These are phyloP conservation scores for Zygoascus tannicola DNA, from an alignment of 805 yeast species.

Conservation along the genomic window DNA sequence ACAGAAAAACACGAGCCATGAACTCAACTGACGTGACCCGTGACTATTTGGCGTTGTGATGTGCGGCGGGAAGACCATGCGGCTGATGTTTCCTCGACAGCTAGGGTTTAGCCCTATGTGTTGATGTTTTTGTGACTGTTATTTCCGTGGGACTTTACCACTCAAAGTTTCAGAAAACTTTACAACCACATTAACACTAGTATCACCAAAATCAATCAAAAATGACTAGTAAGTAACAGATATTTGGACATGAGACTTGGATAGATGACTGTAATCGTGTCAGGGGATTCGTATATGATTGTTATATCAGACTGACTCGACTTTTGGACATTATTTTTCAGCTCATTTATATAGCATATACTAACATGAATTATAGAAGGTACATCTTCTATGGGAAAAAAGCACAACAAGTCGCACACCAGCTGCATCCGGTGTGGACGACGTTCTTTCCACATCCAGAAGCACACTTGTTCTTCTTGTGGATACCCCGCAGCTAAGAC, in stretches of 20 bases:
- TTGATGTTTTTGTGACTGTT: background rate
- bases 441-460: constrained; percentile 98
- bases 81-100: too few species aligned
- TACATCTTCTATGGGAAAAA: constrained; percentile 99
- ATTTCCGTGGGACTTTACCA: background rate
- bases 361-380: constrained; percentile 44
- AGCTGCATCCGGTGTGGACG: constrained; percentile 94
- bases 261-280: too few species aligned
- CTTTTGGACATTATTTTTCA: too few species aligned
- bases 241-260: too few species aligned
- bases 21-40: too few species aligned
- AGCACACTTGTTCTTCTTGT: constrained; percentile 97
- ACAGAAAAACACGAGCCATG: too few species aligned
- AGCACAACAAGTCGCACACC: constrained; percentile 99
- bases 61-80: too few species aligned
- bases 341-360: too few species aligned
- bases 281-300: too few species aligned
- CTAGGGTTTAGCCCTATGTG: constrained; percentile 1
- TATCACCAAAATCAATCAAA: constrained; percentile 10
- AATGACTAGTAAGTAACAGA: constrained; percentile 22
- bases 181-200: background rate
- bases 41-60: constrained; percentile 1
- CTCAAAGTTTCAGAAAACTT: background rate
- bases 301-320: too few species aligned
- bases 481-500: constrained; percentile 99